These are phyloP conservation scores for Pezicula rhizophila DNA, from an alignment of 2,329 filamentous ascomycete species.

Conservation along the genomic window DNA sequence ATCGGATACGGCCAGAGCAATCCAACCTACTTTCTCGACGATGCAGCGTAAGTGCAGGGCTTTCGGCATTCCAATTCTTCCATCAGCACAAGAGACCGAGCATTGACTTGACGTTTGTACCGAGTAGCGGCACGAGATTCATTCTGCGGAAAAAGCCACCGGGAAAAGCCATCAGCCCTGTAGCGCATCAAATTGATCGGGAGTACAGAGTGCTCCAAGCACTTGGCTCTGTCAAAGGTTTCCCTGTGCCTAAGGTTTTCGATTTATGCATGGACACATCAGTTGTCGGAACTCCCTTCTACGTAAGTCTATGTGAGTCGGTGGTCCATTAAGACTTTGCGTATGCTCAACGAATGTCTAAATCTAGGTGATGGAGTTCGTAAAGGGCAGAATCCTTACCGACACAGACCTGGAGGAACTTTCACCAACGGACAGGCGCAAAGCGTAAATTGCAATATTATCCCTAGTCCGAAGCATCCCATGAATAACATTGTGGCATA, in stretches of 20 bases:
- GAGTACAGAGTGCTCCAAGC: conserved; percentile 63
- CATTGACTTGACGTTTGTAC: background rate
- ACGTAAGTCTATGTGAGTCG: conserved; percentile 25
- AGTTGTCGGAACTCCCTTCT: conserved; percentile 60
- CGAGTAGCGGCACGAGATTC: conserved; percentile 33
- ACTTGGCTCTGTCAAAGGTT: conserved; percentile 49
- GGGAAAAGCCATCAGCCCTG: conserved; percentile 59
- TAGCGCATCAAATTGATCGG: conserved; percentile 62
- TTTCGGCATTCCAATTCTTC: background rate
- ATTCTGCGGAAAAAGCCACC: conserved; percentile 67
- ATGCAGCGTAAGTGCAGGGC: conserved; percentile 33
- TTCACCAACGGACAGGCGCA: background rate
- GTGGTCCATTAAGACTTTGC: background rate
- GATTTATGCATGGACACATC: conserved; percentile 56
- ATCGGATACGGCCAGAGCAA: conserved; percentile 65
- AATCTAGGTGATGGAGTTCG: conserved; percentile 53
- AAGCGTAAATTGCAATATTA: background rate
- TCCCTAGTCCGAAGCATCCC: background rate
- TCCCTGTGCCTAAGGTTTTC: conserved; percentile 57
- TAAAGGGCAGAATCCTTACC: conserved; percentile 61
- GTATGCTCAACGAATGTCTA: background rate
- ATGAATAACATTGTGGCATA: conserved; percentile 1
- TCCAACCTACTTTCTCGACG: conserved; percentile 60
- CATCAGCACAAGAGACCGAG: background rate
- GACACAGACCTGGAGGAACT: conserved; percentile 35